phyloP scores from a whole-genome alignment of 805 yeast genomes.

The Saccharomyces eubayanus region DNA sequence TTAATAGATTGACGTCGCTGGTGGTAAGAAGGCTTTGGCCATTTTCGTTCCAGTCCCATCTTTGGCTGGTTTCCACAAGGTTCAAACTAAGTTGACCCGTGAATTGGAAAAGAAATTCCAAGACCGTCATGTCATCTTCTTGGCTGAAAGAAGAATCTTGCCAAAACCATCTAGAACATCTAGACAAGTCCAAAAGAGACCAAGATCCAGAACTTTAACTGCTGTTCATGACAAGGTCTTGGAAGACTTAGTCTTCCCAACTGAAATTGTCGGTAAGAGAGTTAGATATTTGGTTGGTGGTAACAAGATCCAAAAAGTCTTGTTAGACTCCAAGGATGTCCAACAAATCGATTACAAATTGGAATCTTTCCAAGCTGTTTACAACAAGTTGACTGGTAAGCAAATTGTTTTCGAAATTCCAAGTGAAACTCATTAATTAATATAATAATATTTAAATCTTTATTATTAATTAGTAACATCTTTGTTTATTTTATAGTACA shows the following conservation, averaged over 20 bases:
- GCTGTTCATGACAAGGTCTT: slow-evolving; percentile 97
- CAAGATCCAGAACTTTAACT: slow-evolving; percentile 98
- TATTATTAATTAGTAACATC: not conserved
- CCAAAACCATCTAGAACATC: slow-evolving; percentile 98
- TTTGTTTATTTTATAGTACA: not conserved
- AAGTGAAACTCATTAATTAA: slow-evolving; percentile 33
- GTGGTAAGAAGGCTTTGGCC: slow-evolving; percentile 98
- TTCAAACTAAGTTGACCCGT: slow-evolving; percentile 95
- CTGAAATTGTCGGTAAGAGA: slow-evolving; percentile 98
- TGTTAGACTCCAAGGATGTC: slow-evolving; percentile 96
- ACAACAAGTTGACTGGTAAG: slow-evolving; percentile 98
- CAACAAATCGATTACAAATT: slow-evolving; percentile 96
- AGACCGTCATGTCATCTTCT: slow-evolving; percentile 98
- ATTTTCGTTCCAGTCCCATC: slow-evolving; percentile 97
- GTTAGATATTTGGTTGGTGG: slow-evolving; percentile 99
- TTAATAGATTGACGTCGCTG: slow-evolving; percentile 75
- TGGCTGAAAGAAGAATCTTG: slow-evolving; percentile 98
- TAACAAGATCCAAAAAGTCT: slow-evolving; percentile 94
- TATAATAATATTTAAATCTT: slow-evolving; percentile 6
- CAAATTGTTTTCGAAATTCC: slow-evolving; percentile 97
- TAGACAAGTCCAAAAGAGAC: slow-evolving; percentile 95
- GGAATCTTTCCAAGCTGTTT: slow-evolving; percentile 98
- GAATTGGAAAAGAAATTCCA: slow-evolving; percentile 99
- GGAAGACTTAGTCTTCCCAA: slow-evolving; percentile 99
- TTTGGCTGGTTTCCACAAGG: slow-evolving; percentile 88